Evolutionary conservation across 2,329 filamentous ascomycete genomes (phyloP).

Genomic region (Ambrosiella beaveri): DNA sequence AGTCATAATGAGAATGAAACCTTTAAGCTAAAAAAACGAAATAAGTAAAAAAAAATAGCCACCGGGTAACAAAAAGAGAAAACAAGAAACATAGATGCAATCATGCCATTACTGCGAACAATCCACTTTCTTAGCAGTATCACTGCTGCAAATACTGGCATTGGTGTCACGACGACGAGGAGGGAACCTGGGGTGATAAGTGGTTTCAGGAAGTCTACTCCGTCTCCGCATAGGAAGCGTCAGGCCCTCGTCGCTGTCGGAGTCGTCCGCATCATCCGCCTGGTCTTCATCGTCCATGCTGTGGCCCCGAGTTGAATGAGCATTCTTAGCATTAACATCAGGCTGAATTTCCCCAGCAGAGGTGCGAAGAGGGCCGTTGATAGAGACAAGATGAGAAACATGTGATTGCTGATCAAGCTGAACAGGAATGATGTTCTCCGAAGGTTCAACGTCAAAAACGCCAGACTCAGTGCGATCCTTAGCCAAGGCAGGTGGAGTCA

Average conservation of each 20-base stretch:
- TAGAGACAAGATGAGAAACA: constrained; percentile 1
- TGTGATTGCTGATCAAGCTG: constrained; percentile 15
- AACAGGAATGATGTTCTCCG: constrained; percentile 17
- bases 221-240: constrained; percentile 13
- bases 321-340: not conserved
- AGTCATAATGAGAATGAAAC: not conserved
- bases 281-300: constrained; percentile 5
- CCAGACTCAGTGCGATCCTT: constrained; percentile 24
- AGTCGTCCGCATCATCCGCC: constrained; percentile 12
- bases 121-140: constrained; percentile 14
- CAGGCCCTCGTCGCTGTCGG: constrained; percentile 14
- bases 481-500: constrained; percentile 33
- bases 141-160: constrained; percentile 12
- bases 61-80: not conserved
- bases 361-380: not conserved
- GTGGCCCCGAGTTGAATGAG: not conserved
- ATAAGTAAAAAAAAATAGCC: not conserved
- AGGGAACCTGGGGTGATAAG: constrained; percentile 3
- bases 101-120: not conserved
- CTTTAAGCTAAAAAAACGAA: not conserved
- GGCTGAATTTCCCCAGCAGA: not conserved
- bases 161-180: constrained; percentile 13
- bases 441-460: constrained; percentile 18
- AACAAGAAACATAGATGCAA: constrained; percentile 1
- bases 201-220: constrained; percentile 6